Evolutionary conservation across 352 stramenopile genomes (phyloP).

Genomic region (Salisapilia sapeloensis): DNA sequence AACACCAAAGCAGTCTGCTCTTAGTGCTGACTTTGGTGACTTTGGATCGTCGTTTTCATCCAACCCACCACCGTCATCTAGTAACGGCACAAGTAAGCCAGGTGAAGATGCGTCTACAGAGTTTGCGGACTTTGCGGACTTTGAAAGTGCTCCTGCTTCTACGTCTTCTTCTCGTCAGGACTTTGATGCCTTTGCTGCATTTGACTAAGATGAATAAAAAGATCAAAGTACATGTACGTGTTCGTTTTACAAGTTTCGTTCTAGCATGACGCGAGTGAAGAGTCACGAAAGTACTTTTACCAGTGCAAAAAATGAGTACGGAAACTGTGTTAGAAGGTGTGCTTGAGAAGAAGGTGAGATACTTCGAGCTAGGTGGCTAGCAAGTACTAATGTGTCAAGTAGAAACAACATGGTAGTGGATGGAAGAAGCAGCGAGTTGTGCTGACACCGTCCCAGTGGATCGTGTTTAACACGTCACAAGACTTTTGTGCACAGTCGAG

Average conservation of each 20-base stretch:
- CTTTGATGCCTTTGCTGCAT: neutral
- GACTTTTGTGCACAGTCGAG: constrained; percentile 15
- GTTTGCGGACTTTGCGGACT: no score
- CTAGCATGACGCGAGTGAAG: constrained; percentile 53
- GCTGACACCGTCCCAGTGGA: constrained; percentile 36
- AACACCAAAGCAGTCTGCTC: no score
- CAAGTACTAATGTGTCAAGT: neutral
- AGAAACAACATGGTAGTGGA: constrained; percentile 37
- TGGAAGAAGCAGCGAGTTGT: constrained; percentile 75
- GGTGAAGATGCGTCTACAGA: no score
- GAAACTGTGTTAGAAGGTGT: no score
- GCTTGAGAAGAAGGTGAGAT: constrained; percentile 40
- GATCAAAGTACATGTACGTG: constrained; percentile 1
- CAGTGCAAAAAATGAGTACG: no score
- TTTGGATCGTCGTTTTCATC: no score
- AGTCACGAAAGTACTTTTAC: constrained; percentile 26
- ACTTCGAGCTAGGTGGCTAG: neutral
- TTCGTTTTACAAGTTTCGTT: neutral
- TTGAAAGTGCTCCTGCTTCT: constrained; percentile 3
- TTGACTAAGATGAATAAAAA: neutral
- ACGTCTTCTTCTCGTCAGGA: neutral
- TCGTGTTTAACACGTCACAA: constrained; percentile 55
- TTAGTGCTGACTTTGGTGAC: no score
- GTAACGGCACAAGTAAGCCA: no score
- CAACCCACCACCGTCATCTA: no score